These are phyloP conservation scores for Ballota nigra DNA, from an alignment of 257 asterid species.

Conservation along the genomic window DNA sequence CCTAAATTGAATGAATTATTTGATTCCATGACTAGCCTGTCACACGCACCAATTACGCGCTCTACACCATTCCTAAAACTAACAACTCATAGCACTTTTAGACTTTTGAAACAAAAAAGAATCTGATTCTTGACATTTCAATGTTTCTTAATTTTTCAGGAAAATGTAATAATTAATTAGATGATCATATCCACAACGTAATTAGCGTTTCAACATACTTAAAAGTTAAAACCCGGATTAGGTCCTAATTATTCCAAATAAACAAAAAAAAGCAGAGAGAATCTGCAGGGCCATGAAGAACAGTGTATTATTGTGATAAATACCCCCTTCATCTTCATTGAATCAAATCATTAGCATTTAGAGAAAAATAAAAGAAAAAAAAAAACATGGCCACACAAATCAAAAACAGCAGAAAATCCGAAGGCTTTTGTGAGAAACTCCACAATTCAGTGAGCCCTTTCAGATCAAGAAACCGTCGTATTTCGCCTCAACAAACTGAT, in stretches of 20 bases:
- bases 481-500: too few species aligned
- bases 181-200: not conserved
- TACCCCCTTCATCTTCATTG: not conserved
- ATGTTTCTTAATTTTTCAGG: not conserved
- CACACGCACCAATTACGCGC: too few species aligned
- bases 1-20: too few species aligned
- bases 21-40: too few species aligned
- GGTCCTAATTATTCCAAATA: not conserved
- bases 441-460: conserved; percentile 35
- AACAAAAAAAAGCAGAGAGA: conserved; percentile 14
- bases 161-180: conserved; percentile 1
- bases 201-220: not conserved
- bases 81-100: not conserved
- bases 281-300: conserved; percentile 24
- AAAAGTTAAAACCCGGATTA: not conserved
- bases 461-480: conserved; percentile 13
- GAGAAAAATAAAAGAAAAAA: too few species aligned
- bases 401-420: conserved; percentile 20
- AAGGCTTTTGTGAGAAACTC: conserved; percentile 29
- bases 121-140: conserved; percentile 28
- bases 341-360: not conserved
- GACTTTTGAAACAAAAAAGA: conserved; percentile 24
- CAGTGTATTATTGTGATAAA: too few species aligned
- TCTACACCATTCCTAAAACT: conserved; percentile 38
- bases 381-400: conserved; percentile 33